These are phyloP conservation scores for Rhodosporidiobolus odoratus DNA, from an alignment of 768 basidiomycete species.

Conservation along the genomic window DNA sequence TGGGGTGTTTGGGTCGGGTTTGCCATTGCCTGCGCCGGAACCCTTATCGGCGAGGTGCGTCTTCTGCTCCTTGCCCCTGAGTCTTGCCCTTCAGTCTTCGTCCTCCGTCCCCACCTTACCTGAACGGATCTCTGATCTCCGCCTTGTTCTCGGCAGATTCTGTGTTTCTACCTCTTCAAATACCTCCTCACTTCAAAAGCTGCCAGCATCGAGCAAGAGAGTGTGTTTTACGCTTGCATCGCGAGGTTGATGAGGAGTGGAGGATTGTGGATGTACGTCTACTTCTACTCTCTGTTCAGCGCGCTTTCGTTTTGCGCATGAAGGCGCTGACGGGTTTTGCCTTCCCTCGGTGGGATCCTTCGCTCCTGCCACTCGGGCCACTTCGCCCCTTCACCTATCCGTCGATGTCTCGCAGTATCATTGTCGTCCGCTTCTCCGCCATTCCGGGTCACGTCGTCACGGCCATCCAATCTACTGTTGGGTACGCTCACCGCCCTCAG, in stretches of 20 bases:
- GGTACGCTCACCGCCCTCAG: conserved; percentile 18
- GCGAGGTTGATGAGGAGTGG: conserved; percentile 34
- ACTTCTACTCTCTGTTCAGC: background rate
- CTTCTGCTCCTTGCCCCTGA: no score
- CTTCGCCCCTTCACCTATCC: no score
- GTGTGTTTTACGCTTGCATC: conserved; percentile 34
- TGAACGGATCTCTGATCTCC: conserved; percentile 13
- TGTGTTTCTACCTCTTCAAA: conserved; percentile 33
- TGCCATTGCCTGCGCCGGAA: conserved; percentile 17
- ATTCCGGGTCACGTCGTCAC: conserved; percentile 38
- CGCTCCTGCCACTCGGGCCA: no score
- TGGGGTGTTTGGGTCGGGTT: conserved; percentile 35
- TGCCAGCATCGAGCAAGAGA: conserved; percentile 21
- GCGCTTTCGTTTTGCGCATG: background rate
- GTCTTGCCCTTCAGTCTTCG: background rate
- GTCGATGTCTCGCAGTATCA: conserved; percentile 8
- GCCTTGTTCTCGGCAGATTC: background rate
- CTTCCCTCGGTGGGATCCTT: no score
- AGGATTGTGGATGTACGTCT: conserved; percentile 17
- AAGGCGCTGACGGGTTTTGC: no score
- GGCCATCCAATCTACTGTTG: conserved; percentile 36
- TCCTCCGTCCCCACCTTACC: background rate
- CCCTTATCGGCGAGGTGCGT: conserved; percentile 28
- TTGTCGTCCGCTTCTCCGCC: conserved; percentile 29
- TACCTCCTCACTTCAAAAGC: conserved; percentile 24